Percentiles rank a stretch among this genome's conserved stretches.
phyloP scores from a whole-genome alignment of 2,329 filamentous ascomycete genomes.

The Paramyrothecium roridum region DNA sequence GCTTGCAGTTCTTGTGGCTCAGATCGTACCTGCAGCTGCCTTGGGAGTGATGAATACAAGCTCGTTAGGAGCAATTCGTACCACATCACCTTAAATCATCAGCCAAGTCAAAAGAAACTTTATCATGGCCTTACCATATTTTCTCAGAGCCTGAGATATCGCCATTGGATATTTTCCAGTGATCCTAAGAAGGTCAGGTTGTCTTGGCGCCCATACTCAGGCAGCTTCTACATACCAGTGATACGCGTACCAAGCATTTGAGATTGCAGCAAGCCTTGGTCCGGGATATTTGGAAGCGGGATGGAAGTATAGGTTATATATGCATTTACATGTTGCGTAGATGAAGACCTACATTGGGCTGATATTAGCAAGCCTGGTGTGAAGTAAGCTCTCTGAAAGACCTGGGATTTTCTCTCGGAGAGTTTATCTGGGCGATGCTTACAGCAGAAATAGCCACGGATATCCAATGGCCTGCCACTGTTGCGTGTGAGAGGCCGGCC shows the following conservation, averaged over 20 bases:
- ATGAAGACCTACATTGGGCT: background rate
- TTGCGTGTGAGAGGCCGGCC: too few relatives aligned
- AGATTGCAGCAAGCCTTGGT: background rate
- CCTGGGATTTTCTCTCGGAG: too few relatives aligned
- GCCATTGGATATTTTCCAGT: background rate
- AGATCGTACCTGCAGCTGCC: background rate
- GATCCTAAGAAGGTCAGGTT: background rate
- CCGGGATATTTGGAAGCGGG: background rate
- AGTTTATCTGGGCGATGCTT: too few relatives aligned
- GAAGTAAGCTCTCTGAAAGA: background rate
- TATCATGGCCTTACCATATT: background rate
- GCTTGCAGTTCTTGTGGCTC: background rate
- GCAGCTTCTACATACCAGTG: background rate
- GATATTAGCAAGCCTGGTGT: background rate
- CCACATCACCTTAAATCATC: background rate
- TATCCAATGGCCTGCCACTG: background rate
- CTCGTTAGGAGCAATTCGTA: background rate
- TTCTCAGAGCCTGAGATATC: background rate
- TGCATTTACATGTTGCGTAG: background rate
- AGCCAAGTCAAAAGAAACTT: background rate
- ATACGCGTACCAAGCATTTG: background rate
- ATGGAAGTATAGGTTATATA: background rate
- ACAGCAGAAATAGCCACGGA: background rate
- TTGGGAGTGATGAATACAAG: background rate
- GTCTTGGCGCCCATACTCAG: background rate